Evolutionary conservation across 768 basidiomycete genomes (phyloP), one percentile per base, ranked within the genome.

Genomic region (Podaxis sp.): DNA sequence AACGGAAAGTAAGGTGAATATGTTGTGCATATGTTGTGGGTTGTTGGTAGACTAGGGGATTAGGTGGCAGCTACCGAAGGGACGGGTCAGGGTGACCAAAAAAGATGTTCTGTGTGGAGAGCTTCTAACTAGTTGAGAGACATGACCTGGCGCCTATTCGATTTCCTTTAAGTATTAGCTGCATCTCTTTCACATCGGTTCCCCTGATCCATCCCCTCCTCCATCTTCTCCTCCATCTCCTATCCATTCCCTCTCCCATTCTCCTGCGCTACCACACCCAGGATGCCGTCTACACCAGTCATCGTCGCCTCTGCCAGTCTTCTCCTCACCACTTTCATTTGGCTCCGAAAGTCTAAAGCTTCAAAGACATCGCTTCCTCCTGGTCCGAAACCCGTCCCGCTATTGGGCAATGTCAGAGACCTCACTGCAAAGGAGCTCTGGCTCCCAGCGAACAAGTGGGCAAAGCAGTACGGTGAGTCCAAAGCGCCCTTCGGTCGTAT

Each of bases 321-420:
- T 71, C 71, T 78, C 64, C 68, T 74, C 70, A 67, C 74, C 63
- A 66, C 75, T 65, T 74, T 72, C 65, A 64, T 77, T 58, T 78
- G 74, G 74, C 69, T 75, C 70, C 76, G 76, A 66, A 80, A 77
- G 74, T 63, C 73, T 72, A 77, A 75, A 72, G 63, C 72, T 72
- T 71, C 72, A 64, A 60, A 71, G 57, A 71, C 72, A 42, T 75
- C 79, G 56, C 71, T 83, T 28, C 88, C 88, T 38, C 88, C 89
- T 60, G 89, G 89, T 23, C 89, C 89, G 58, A 82, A 78, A 63
- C 85, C 86, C 0, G 69, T 87, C 59, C 87, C 87, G 0, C 40
- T 89, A 50, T 66, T 90, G 13, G 89, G 89, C 5, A 90, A 91
- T 70, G 65, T 89, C 10, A 70, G 74, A 44, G 82, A 90, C 66